Evolutionary conservation across 2,329 filamentous ascomycete species (phyloP).

Genomic region (Rachicladosporium sp.): DNA sequence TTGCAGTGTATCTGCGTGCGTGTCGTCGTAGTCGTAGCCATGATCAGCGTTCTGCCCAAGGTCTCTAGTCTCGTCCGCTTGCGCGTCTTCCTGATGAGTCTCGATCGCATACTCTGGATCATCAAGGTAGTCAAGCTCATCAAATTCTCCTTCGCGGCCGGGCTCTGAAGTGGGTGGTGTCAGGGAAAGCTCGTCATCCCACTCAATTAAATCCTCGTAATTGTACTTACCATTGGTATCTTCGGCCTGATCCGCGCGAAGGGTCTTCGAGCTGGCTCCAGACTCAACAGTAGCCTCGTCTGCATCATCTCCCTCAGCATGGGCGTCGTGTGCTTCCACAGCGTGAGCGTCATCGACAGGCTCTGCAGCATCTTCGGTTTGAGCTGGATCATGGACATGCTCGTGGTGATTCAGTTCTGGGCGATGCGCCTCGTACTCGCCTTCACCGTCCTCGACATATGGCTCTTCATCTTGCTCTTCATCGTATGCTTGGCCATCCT

Average conservation of each 20-base stretch:
- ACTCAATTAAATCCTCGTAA: constrained; percentile 14
- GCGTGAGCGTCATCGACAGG: constrained; percentile 5
- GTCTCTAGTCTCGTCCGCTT: too few species aligned
- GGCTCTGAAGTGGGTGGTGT: background rate
- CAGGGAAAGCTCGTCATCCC: constrained; percentile 4
- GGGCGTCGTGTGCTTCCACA: constrained; percentile 1
- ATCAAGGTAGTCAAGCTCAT: too few species aligned
- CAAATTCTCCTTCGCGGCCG: background rate
- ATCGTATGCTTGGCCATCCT: constrained; percentile 12
- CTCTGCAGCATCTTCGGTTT: constrained; percentile 4
- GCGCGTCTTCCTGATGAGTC: too few species aligned
- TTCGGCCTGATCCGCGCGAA: constrained; percentile 12
- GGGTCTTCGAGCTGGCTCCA: constrained; percentile 14
- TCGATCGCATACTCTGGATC: too few species aligned
- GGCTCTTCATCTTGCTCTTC: constrained; percentile 17
- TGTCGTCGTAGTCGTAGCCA: too few species aligned
- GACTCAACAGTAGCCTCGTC: constrained; percentile 8
- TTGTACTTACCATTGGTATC: constrained; percentile 18
- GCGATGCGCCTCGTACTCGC: constrained; percentile 4
- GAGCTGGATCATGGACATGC: constrained; percentile 5
- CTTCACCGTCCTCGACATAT: constrained; percentile 9
- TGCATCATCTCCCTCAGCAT: constrained; percentile 2
- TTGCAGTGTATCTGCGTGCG: too few species aligned
- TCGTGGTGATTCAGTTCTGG: constrained; percentile 2
- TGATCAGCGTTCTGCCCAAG: too few species aligned